Base-by-base conservation (phyloP, 2,329 filamentous ascomycete genomes). In the Sordariomycetes sp. region DNA sequence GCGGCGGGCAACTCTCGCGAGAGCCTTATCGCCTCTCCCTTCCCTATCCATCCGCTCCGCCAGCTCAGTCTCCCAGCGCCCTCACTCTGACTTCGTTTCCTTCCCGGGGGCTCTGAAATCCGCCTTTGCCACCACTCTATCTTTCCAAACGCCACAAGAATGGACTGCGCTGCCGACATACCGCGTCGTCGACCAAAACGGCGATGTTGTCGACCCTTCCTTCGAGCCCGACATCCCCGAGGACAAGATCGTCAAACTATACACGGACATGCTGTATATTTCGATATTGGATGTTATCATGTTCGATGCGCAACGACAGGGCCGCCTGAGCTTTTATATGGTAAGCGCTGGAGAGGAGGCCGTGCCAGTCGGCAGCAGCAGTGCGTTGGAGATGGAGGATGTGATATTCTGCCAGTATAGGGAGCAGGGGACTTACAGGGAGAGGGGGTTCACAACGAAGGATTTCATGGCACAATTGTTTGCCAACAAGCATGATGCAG, bases 401-500 rank as follows among this genome's bases (percentile, higher is more conserved):
- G 85, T 94, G 5, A 74, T 95, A 30, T 96, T 94, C 54, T 86
- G 83, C 39, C 92, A 98, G 55, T 98, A 98, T 54, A 76, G 92
- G 42, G 92, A 98, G 59, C 79, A 90, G 29, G 92, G 92, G 1
- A 83, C 95, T 6, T 92, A 94, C 54, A 75, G 83, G 44, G 83
- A 95, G 57, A 77, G 92, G 24, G 92, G 92, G 4, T 95, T 90
- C 54, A 84, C 77, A 0, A 68, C 93, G 30, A 77, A 79, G 31
- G 79, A 96, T 39, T 96, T 96, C 51, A 96, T 98, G 92, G 82
- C 77, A 47, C 92, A 98, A 56, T 63, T 98, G 8, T 95, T 96
- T 61, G 79, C 88, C 15, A 96, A 94, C 52, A 72, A 66, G 35
- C 75, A 86, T 42, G 92, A 98, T 47, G 58, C 69, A 1, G 88